Conservation (phyloP, 2,329 filamentous ascomycete genomes). For the Arachnomyces sp. region DNA sequence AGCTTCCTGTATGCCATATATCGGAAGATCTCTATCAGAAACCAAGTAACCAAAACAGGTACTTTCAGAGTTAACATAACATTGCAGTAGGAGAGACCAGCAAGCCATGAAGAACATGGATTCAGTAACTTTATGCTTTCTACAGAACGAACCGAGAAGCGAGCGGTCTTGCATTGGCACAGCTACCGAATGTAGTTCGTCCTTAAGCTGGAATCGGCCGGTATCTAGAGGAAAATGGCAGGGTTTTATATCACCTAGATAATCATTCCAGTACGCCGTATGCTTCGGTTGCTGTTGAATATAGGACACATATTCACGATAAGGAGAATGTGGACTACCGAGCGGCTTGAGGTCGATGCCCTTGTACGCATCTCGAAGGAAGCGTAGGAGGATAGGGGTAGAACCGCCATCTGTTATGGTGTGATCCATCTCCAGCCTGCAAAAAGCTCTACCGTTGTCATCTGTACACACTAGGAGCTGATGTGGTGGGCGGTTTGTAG, state of each 20-base stretch:
- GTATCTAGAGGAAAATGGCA: conserved; percentile 11
- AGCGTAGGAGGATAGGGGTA: conserved; percentile 24
- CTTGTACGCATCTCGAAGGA: conserved; percentile 26
- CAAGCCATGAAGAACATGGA: conserved; percentile 53
- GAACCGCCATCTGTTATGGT: conserved; percentile 32
- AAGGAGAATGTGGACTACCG: conserved; percentile 13
- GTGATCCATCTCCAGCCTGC: conserved; percentile 33
- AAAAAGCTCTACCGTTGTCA: conserved; percentile 20
- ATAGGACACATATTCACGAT: conserved; percentile 32
- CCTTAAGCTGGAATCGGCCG: conserved; percentile 1
- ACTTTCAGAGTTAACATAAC: conserved; percentile 30
- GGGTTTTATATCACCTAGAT: conserved; percentile 25
- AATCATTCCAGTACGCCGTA: conserved; percentile 29
- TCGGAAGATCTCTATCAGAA: conserved; percentile 31
- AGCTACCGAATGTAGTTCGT: no score
- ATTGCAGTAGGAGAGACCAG: conserved; percentile 30
- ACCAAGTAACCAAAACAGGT: conserved; percentile 36
- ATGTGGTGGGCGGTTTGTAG: conserved; percentile 22
- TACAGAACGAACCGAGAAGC: conserved; percentile 10
- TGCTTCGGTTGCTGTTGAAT: conserved; percentile 20
- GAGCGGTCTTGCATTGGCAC: conserved; percentile 8
- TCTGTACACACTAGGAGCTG: conserved; percentile 29
- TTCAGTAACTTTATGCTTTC: conserved; percentile 12
- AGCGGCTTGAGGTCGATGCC: conserved; percentile 20
- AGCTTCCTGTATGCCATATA: conserved; percentile 32